Conservation (phyloP, 2,329 filamentous ascomycete species). For the Ceratocystis colombiana region DNA sequence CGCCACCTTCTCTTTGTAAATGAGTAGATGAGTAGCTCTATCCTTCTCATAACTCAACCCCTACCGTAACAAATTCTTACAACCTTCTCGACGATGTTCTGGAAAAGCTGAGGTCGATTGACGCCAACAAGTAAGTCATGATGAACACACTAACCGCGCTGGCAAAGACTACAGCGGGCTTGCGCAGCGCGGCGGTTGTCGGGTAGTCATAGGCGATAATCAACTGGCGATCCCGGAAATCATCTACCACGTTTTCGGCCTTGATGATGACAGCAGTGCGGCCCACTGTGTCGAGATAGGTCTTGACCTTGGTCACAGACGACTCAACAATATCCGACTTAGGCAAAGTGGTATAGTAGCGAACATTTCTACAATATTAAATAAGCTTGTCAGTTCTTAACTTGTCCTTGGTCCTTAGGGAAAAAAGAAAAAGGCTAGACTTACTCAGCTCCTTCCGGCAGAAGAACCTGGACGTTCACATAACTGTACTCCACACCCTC, state of each 20-base stretch:
- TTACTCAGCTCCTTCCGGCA: constrained; percentile 84
- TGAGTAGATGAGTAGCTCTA: not conserved
- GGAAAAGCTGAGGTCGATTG: constrained; percentile 67
- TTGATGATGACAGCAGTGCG: constrained; percentile 72
- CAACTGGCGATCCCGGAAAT: constrained; percentile 72
- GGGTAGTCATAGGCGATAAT: constrained; percentile 84
- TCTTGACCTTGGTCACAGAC: constrained; percentile 57
- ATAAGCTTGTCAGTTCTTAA: constrained; percentile 4
- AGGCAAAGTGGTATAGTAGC: constrained; percentile 65
- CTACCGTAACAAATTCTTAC: not conserved
- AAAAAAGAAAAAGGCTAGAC: constrained; percentile 31
- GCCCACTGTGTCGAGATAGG: constrained; percentile 87
- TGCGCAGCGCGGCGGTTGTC: constrained; percentile 62
- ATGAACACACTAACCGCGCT: constrained; percentile 66
- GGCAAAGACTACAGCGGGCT: constrained; percentile 71
- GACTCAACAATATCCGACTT: constrained; percentile 49
- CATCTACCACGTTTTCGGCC: constrained; percentile 80
- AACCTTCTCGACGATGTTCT: constrained; percentile 24
- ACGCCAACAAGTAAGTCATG: constrained; percentile 63
- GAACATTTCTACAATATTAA: constrained; percentile 55
- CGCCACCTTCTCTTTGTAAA: not conserved
- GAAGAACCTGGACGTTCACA: constrained; percentile 67
- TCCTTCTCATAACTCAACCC: not conserved
- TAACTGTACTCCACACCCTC: constrained; percentile 83
- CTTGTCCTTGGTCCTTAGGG: not conserved